Evolutionary conservation across 1,284 basidiomycete genomes (phyloP).

Genomic region (Melampsora larici-populina): DNA sequence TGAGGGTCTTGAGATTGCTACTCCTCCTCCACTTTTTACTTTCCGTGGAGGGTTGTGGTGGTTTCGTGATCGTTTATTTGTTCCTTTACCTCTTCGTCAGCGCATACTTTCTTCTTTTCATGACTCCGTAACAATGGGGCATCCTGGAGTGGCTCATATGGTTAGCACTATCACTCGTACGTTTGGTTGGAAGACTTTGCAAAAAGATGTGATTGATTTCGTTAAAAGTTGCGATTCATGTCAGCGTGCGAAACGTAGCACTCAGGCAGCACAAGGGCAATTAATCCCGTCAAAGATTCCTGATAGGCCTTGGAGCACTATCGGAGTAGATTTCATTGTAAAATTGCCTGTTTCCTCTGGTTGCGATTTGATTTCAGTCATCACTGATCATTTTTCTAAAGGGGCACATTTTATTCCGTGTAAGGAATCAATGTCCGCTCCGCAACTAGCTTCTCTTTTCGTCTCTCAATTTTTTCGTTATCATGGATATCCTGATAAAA

Average conservation of each 20-base stretch:
- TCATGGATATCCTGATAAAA: too few relatives aligned
- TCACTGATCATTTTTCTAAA: too few relatives aligned
- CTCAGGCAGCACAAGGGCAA: constrained; percentile 54
- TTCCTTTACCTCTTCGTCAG: not conserved
- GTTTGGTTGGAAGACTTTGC: not conserved
- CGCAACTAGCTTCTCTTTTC: too few relatives aligned
- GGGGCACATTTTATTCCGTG: too few relatives aligned
- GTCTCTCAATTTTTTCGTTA: too few relatives aligned
- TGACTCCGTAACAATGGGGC: not conserved
- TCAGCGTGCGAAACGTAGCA: constrained; percentile 50
- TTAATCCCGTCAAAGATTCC: constrained; percentile 54
- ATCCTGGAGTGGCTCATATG: not conserved
- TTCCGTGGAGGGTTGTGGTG: not conserved
- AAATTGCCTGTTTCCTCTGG: constrained; percentile 6
- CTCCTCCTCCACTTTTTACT: not conserved
- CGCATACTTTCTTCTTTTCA: not conserved
- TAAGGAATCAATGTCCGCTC: too few relatives aligned
- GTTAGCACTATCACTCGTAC: not conserved
- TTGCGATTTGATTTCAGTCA: too few relatives aligned
- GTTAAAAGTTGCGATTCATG: constrained; percentile 52
- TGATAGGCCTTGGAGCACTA: constrained; percentile 42
- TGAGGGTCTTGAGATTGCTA: not conserved
- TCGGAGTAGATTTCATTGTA: constrained; percentile 21
- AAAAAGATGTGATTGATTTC: too few relatives aligned
- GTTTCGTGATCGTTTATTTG: not conserved